Conservation (phyloP, 495 filamentous ascomycete species). For the Beverwykella pulmonaria region DNA sequence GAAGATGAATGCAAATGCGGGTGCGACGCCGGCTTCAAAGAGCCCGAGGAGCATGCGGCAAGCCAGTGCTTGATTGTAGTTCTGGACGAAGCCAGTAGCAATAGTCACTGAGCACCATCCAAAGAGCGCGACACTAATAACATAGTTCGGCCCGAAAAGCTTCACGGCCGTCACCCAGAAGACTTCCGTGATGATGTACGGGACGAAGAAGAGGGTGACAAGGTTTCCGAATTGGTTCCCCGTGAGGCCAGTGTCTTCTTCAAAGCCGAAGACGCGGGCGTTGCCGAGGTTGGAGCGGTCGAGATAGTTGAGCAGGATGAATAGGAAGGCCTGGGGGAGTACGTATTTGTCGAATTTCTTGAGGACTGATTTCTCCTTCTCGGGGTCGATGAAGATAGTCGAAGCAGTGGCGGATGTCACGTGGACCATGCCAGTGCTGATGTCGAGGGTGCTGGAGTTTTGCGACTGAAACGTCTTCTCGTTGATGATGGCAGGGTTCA, state of each 20-base stretch:
- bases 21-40: conserved; percentile 17
- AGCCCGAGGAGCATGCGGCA: conserved; percentile 15
- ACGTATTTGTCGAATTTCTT: conserved; percentile 15
- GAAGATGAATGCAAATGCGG: conserved; percentile 7
- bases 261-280: conserved; percentile 42
- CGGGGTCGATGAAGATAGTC: conserved; percentile 6
- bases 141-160: conserved; percentile 1
- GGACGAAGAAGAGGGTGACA: conserved; percentile 35
- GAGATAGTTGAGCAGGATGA: conserved; percentile 7
- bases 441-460: neutral
- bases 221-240: conserved; percentile 40
- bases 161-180: conserved; percentile 15
- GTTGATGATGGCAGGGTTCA: neutral
- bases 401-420: neutral
- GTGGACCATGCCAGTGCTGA: neutral
- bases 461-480: neutral
- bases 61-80: conserved; percentile 15
- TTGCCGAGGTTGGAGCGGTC: conserved; percentile 39
- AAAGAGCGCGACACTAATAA: conserved; percentile 4
- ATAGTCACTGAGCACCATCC: conserved; percentile 12
- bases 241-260: conserved; percentile 34
- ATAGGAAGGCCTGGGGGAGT: neutral
- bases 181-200: conserved; percentile 22
- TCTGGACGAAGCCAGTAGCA: conserved; percentile 23
- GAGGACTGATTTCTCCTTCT: conserved; percentile 3